Evolutionary conservation across 345 rosid genomes (phyloP).

Genomic region (Dimocarpus longan): DNA sequence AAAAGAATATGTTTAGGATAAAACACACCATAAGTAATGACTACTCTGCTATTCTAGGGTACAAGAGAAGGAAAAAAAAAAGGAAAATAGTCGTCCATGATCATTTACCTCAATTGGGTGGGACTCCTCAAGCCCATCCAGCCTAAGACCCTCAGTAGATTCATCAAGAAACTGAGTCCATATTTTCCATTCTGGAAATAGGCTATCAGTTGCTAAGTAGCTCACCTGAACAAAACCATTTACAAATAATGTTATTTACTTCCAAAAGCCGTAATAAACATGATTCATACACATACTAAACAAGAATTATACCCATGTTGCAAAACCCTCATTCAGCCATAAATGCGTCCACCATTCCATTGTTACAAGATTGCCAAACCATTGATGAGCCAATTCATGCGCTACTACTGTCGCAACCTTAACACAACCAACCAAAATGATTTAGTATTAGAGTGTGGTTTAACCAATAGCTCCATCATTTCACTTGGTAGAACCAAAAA

Average conservation of each 20-base stretch:
- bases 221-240: conserved; percentile 65
- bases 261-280: conserved; percentile 5
- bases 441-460: background rate
- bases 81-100: background rate
- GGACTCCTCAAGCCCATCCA: conserved; percentile 93
- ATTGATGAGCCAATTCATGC: conserved; percentile 99
- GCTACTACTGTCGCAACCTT: conserved; percentile 95
- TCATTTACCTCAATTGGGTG: conserved; percentile 92
- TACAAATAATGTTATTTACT: conserved; percentile 7
- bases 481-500: background rate
- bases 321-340: conserved; percentile 99
- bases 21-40: conserved; percentile 2
- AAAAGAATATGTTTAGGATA: conserved; percentile 10
- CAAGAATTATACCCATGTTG: conserved; percentile 80
- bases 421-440: conserved; percentile 27
- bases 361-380: conserved; percentile 99
- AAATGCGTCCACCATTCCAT: conserved; percentile 99
- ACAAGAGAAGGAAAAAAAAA: background rate
- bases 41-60: background rate
- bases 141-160: conserved; percentile 77
- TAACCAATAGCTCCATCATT: background rate
- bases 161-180: conserved; percentile 99
- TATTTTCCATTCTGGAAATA: conserved; percentile 96
- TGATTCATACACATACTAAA: conserved; percentile 17
- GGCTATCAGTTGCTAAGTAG: conserved; percentile 85